phyloP scores from a whole-genome alignment of 306 rosid genomes.

The Arachis hypogaea region DNA sequence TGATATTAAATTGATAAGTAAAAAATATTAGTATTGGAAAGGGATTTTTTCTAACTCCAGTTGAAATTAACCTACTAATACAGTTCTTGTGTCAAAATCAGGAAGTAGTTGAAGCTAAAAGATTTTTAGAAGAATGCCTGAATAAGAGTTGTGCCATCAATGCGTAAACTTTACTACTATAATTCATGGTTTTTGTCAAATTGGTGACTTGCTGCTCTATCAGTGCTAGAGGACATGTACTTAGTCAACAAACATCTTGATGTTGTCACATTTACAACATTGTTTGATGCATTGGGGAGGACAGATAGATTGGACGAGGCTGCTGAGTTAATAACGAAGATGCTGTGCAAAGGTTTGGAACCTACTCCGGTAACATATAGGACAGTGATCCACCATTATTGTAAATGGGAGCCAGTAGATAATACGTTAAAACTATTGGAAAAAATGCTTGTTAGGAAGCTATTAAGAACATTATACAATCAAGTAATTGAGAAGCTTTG shows the following conservation, averaged over 20 bases:
- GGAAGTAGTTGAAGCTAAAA: conserved; percentile 71
- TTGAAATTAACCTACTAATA: conserved; percentile 75
- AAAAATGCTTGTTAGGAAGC: conserved; percentile 66
- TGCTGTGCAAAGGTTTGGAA: conserved; percentile 71
- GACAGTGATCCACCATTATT: conserved; percentile 73
- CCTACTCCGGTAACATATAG: conserved; percentile 90
- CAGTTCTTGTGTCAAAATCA: conserved; percentile 71
- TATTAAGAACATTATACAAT: conserved; percentile 64
- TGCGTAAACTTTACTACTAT: conserved; percentile 82
- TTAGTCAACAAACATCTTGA: conserved; percentile 86
- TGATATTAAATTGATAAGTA: too few relatives aligned
- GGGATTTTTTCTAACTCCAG: conserved; percentile 76
- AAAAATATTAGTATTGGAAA: conserved; percentile 32
- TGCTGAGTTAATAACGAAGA: conserved; percentile 48
- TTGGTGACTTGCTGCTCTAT: conserved; percentile 71
- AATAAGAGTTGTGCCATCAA: conserved; percentile 77
- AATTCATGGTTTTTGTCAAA: conserved; percentile 83
- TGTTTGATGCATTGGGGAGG: conserved; percentile 78
- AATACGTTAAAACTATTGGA: conserved; percentile 69
- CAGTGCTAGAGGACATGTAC: conserved; percentile 85
- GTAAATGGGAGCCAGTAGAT: conserved; percentile 67
- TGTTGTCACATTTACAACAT: conserved; percentile 70
- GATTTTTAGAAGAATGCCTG: conserved; percentile 70
- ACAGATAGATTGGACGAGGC: conserved; percentile 52
- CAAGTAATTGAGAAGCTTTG: conserved; percentile 89